A percentile compares a stretch with the other conserved stretches of the same genome.
Conservation (phyloP, 345 rosid species). For the Murraya koenigii region DNA sequence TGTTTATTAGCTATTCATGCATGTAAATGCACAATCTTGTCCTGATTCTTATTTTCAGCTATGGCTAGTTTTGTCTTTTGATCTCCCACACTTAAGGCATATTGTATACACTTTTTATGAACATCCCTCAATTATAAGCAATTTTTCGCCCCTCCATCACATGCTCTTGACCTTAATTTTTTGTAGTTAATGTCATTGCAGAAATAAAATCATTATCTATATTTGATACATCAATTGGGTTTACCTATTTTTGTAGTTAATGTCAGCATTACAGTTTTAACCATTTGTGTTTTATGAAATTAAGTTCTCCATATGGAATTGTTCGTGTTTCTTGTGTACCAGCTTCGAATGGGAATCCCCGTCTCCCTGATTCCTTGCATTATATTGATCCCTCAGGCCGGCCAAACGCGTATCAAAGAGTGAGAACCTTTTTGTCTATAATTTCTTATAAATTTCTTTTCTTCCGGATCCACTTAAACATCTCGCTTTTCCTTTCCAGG, state of each 20-base stretch:
- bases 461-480: conserved; percentile 2
- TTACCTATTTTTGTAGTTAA: background rate
- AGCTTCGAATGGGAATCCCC: conserved; percentile 88
- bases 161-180: background rate
- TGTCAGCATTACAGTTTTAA: background rate
- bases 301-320: background rate
- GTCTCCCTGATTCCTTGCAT: conserved; percentile 72
- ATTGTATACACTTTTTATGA: background rate
- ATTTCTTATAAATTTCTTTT: background rate
- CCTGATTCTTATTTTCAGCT: background rate
- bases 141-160: background rate
- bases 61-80: background rate
- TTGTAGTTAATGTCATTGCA: background rate
- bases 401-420: conserved; percentile 56
- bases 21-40: conserved; percentile 1
- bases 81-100: background rate
- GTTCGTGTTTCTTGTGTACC: conserved; percentile 23
- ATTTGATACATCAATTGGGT: background rate
- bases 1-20: background rate
- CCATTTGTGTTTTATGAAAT: background rate
- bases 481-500: conserved; percentile 41
- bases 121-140: background rate
- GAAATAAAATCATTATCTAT: background rate
- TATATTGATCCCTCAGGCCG: conserved; percentile 54
- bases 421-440: conserved; percentile 21